Conservation (phyloP, 768 basidiomycete species). For the Lactarius hatsudake region DNA sequence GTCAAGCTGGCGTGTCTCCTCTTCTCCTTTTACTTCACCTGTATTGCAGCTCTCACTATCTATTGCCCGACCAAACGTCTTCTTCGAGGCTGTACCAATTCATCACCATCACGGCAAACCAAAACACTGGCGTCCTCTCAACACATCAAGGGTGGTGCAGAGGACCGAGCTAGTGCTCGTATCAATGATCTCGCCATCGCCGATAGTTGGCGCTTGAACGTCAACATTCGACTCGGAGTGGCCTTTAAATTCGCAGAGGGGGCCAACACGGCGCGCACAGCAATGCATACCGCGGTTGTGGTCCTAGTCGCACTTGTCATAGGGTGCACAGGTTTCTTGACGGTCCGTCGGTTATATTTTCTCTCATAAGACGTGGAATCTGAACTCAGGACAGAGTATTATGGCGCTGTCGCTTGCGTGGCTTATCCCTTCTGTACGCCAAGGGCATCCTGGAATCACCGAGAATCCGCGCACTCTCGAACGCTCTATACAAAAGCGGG, state of each 20-base stretch:
- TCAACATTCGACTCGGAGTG: constrained; percentile 22
- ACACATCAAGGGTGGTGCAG: not conserved
- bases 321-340: constrained; percentile 23
- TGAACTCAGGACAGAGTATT: constrained; percentile 17
- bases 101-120: constrained; percentile 4
- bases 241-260: constrained; percentile 15
- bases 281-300: constrained; percentile 2
- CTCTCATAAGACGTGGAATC: no score
- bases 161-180: constrained; percentile 11
- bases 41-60: constrained; percentile 18
- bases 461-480: not conserved
- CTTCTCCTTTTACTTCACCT: constrained; percentile 23
- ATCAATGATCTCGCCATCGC: not conserved
- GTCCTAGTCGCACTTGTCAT: constrained; percentile 5
- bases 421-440: constrained; percentile 18
- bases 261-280: constrained; percentile 4
- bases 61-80: constrained; percentile 16
- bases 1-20: constrained; percentile 26
- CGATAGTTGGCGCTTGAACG: constrained; percentile 16
- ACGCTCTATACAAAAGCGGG: not conserved
- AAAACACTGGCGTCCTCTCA: constrained; percentile 18
- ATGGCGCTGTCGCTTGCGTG: constrained; percentile 15
- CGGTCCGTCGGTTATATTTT: constrained; percentile 11
- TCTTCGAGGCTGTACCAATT: constrained; percentile 4
- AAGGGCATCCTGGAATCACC: not conserved